Base-by-base conservation (phyloP, 139 green algal genomes). In the Prasinococcaceae sp. region DNA sequence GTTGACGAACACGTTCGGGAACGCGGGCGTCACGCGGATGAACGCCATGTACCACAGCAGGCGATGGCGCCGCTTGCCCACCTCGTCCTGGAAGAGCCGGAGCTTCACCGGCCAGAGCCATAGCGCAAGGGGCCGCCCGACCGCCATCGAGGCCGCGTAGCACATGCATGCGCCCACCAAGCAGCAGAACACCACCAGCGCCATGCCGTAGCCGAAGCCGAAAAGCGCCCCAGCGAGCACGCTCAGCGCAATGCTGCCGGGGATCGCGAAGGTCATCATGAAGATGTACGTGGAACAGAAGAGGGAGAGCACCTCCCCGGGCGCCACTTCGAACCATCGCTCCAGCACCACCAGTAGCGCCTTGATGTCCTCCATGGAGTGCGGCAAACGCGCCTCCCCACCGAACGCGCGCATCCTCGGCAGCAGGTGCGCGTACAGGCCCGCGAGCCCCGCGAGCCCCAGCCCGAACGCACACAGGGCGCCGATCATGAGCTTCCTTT, bases 1-100 rank as follows among this genome's bases (percentile, higher is more conserved):
- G 37, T 88, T 90, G 66, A 90, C 75, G 46, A 87, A 82, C 5
- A 67, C 77, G 54, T 87, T 85, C 1, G 81, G 81, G 42, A 88
- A 42, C 16, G 90, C 40, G 26, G 80, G 81, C 3, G 72, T 85
- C 37, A 85, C 65, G 1, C 81, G 63, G 29, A 90, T 68, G 46
- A 86, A 81, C 3, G 90, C 40, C 20, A 90, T 75, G 69, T 86
- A 90, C 51, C 56, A 74, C 30, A 90, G 55, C 25, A 90, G 52
- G 25, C 78, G 35, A 8, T 51, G 8, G 1, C 58, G 56, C 4
- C 68, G 60, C 25, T 49, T 54, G 3, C 47, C 26, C 20, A 90
- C 74, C 58, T 90, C 70, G 1, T 28, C 30, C 0, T 20, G 40
- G 49, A 70, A 83, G 1, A 26, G 24, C 0, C 53, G 42, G 17